A percentile compares a stretch with the other conserved stretches of the same genome.
phyloP scores from a whole-genome alignment of 306 rosid species.

The Glycine latifolia region DNA sequence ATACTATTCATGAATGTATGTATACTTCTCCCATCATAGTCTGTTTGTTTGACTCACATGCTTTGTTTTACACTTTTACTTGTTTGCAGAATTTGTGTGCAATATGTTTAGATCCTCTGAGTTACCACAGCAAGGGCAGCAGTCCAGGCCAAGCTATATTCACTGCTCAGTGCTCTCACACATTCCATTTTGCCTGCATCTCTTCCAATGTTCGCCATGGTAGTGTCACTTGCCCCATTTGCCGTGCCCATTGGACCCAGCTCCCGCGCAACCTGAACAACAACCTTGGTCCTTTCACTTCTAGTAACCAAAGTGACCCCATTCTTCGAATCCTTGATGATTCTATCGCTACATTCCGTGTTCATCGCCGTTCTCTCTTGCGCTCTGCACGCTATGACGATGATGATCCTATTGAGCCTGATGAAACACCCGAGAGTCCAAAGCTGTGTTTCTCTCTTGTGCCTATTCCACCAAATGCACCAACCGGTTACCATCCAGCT shows the following conservation, averaged over 20 bases:
- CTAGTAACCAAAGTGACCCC: constrained; percentile 77
- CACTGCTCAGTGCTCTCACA: constrained; percentile 98
- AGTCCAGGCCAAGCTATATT: constrained; percentile 90
- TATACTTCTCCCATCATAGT: neutral
- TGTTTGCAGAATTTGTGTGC: constrained; percentile 87
- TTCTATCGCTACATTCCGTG: constrained; percentile 92
- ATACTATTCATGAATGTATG: too few relatives aligned
- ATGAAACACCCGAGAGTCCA: constrained; percentile 59
- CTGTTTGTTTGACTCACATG: constrained; percentile 34
- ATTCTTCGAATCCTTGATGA: constrained; percentile 87
- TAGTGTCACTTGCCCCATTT: constrained; percentile 96
- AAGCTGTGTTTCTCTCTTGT: constrained; percentile 72
- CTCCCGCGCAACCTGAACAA: constrained; percentile 84
- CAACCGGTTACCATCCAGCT: constrained; percentile 65
- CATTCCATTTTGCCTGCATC: constrained; percentile 95
- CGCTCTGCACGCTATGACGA: constrained; percentile 90
- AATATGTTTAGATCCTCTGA: constrained; percentile 89
- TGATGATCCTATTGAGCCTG: constrained; percentile 89
- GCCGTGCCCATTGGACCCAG: constrained; percentile 98
- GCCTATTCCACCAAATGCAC: constrained; percentile 62
- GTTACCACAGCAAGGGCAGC: constrained; percentile 82
- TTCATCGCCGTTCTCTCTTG: constrained; percentile 83
- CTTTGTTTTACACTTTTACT: constrained; percentile 49
- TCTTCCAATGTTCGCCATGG: constrained; percentile 98
- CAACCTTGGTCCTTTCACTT: constrained; percentile 57